A percentile compares a stretch with the other conserved stretches of the same genome.
Conservation (phyloP, 2,329 filamentous ascomycete genomes). For the Phialophora expanda region DNA sequence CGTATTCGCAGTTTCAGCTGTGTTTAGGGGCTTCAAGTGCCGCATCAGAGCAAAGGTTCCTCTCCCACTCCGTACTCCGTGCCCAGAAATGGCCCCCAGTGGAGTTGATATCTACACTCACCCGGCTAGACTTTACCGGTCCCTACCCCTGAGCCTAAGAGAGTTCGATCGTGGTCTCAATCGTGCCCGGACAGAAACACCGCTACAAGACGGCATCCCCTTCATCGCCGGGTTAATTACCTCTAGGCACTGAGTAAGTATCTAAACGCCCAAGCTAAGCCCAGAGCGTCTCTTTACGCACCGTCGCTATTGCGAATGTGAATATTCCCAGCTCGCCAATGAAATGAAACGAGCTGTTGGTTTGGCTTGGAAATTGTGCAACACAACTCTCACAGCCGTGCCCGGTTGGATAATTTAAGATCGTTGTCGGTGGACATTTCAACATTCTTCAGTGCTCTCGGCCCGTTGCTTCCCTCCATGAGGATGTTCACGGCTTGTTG, state of each 20-base stretch:
- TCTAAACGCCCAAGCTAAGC: background rate
- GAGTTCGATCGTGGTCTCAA: too few relatives aligned
- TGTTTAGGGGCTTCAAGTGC: background rate
- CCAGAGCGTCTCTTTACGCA: background rate
- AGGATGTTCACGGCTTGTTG: constrained; percentile 34
- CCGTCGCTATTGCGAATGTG: background rate
- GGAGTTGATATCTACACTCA: background rate
- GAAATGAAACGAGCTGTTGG: background rate
- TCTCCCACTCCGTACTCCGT: background rate
- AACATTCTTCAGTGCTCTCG: constrained; percentile 35
- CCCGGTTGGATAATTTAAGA: constrained; percentile 15
- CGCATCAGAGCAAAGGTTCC: background rate
- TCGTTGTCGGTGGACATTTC: constrained; percentile 23
- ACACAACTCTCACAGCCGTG: background rate
- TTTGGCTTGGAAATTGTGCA: background rate
- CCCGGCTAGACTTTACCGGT: background rate
- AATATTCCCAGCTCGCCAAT: background rate
- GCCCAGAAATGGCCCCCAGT: background rate
- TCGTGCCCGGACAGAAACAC: too few relatives aligned
- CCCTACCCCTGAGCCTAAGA: background rate
- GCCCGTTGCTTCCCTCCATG: constrained; percentile 37
- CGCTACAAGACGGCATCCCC: background rate
- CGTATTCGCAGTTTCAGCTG: background rate
- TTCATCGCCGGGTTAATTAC: background rate
- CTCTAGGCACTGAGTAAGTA: background rate